Base-by-base conservation (phyloP, 2,329 filamentous ascomycete genomes). In the Colletotrichum musae region DNA sequence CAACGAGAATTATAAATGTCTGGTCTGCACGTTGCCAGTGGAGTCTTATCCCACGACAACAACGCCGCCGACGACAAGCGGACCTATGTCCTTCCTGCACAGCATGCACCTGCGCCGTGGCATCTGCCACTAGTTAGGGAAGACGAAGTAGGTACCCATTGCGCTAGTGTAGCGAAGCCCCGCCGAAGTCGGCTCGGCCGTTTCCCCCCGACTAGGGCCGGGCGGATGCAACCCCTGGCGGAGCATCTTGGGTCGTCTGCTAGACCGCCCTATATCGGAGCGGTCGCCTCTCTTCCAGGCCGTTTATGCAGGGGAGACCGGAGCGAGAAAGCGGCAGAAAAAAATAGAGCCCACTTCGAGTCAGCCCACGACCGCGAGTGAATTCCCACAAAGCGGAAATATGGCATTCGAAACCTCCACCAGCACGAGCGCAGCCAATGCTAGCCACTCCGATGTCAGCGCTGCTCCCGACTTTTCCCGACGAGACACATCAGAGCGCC, bases 241-340 rank as follows among this genome's bases (percentile, higher is more conserved):
- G 47, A 64, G 41, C 50, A 36, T 57, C 26, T 61, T 52, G 63
- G 21, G 21, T 24, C 21, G 51, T 32, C 36, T 68, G 53, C 18
- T 18, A 61, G 45, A 58, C 67, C 61, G 68, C 57, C 70, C 70
- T 72, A 71, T 67, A 71, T 71, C 70, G 70, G 70, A 71, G 67
- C 47, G 48, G 51, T 61, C 61, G 61, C 41, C 50, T 18, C n/a
- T 18, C 45, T 45, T 54, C 18, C 51, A 71, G 56, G 58, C 64
- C 60, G 32, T 48, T 56, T 45, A 45, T 26, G 48, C 54, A 59
- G 53, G 18, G 32, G 41, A 32, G 12, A 32, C 24, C 41, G 32
- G 16, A 60, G 56, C 51, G 51, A 52, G 47, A 64, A 39, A 51
- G 45, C 56, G 66, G 62, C 66, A 69, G 66, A 47, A 64, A 58